Evolutionary conservation across 148 eudicot genomes (phyloP).

Genomic region (Silene conica): DNA sequence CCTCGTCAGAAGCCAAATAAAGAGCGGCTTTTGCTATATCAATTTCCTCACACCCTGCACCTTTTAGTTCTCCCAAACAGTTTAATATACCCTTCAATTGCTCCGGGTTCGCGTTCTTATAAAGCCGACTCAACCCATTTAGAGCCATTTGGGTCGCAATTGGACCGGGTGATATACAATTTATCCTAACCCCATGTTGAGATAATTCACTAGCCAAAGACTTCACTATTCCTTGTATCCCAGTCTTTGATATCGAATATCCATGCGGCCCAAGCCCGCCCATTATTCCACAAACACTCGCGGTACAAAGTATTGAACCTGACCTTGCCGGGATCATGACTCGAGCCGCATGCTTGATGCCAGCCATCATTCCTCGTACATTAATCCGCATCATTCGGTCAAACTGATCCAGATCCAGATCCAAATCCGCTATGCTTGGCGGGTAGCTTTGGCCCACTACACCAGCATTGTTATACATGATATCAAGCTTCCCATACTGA

Average conservation of each 20-base stretch:
- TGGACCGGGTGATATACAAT: constrained; percentile 46
- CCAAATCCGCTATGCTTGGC: constrained; percentile 41
- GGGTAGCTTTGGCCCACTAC: constrained; percentile 36
- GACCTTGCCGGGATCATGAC: constrained; percentile 45
- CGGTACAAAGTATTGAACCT: constrained; percentile 51
- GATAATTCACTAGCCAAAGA: constrained; percentile 46
- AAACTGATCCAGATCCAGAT: constrained; percentile 38
- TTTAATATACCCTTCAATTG: constrained; percentile 29
- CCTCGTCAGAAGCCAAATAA: constrained; percentile 61
- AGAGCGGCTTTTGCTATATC: constrained; percentile 59
- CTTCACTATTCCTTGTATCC: constrained; percentile 46
- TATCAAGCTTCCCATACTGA: constrained; percentile 17
- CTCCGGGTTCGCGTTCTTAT: constrained; percentile 22
- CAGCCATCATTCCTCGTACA: constrained; percentile 43
- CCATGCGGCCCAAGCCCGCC: constrained; percentile 60
- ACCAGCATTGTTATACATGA: constrained; percentile 48
- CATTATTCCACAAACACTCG: constrained; percentile 49
- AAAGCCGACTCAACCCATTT: constrained; percentile 20
- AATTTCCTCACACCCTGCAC: constrained; percentile 41
- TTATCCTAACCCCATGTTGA: constrained; percentile 40
- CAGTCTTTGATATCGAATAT: constrained; percentile 44
- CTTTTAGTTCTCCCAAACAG: constrained; percentile 42
- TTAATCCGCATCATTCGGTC: constrained; percentile 51
- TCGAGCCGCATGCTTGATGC: constrained; percentile 59
- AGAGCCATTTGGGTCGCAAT: constrained; percentile 45